Conservation (phyloP, 495 filamentous ascomycete genomes). For the Penicillium silybi region DNA sequence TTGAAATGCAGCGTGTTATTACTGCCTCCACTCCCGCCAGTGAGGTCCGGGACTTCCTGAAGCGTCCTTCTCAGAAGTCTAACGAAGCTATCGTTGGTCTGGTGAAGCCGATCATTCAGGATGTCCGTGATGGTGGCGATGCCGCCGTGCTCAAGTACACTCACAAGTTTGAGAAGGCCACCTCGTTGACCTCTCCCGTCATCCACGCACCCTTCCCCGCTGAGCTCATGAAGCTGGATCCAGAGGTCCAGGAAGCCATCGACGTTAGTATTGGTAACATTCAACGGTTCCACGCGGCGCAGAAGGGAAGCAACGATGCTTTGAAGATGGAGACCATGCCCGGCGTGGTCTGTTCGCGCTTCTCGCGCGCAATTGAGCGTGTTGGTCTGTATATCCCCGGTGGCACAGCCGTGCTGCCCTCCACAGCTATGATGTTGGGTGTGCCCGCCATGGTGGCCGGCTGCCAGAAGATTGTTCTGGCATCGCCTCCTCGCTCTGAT, state of each 20-base stretch:
- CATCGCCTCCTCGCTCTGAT: constrained; percentile 85
- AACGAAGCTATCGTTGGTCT: constrained; percentile 85
- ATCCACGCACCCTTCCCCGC: constrained; percentile 81
- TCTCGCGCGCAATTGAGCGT: constrained; percentile 85
- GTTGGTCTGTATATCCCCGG: constrained; percentile 95
- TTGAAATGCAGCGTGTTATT: constrained; percentile 77
- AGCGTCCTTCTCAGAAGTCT: constrained; percentile 88
- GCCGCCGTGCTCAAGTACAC: constrained; percentile 85
- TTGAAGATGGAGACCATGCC: constrained; percentile 94
- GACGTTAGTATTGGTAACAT: constrained; percentile 94
- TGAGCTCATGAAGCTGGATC: constrained; percentile 75
- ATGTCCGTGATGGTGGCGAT: constrained; percentile 76
- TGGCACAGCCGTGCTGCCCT: constrained; percentile 91
- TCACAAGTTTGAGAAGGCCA: constrained; percentile 95
- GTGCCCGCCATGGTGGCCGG: constrained; percentile 96
- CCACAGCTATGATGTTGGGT: constrained; percentile 95
- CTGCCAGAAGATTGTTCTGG: constrained; percentile 92
- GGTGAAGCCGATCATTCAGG: constrained; percentile 84
- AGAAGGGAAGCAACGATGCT: constrained; percentile 69
- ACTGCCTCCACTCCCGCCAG: constrained; percentile 54
- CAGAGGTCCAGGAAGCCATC: constrained; percentile 84
- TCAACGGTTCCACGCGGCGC: constrained; percentile 84
- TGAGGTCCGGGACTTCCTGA: constrained; percentile 66
- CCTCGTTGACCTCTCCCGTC: constrained; percentile 81
- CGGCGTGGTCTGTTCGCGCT: constrained; percentile 89